Evolutionary conservation across 768 basidiomycete genomes (phyloP).

Genomic region (Hirschioporus abietinus): DNA sequence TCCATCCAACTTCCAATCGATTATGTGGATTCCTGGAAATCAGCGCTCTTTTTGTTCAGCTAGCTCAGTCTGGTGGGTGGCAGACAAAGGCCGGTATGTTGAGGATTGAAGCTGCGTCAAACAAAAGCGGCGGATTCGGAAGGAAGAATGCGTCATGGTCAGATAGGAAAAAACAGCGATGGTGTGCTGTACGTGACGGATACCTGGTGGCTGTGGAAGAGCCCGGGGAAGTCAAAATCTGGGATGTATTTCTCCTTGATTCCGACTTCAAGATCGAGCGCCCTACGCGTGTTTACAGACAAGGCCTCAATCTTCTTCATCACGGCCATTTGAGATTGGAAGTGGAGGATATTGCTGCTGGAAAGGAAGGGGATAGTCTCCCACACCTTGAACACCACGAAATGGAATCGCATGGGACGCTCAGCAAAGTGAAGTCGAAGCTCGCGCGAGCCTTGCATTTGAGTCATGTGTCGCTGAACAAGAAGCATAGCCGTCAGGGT

Average conservation of each 20-base stretch:
- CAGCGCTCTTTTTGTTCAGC: conserved; percentile 75
- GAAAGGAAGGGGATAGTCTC: conserved; percentile 8
- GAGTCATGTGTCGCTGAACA: conserved; percentile 9
- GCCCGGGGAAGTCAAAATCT: conserved; percentile 79
- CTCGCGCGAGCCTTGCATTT: conserved; percentile 1
- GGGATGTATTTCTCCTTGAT: conserved; percentile 94
- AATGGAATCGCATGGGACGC: conserved; percentile 9
- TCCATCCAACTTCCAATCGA: conserved; percentile 88
- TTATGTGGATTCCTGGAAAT: conserved; percentile 89
- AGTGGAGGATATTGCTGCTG: conserved; percentile 15
- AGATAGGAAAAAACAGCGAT: conserved; percentile 62
- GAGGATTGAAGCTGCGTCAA: conserved; percentile 47
- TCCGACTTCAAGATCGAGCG: conserved; percentile 83
- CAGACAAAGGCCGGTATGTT: conserved; percentile 93
- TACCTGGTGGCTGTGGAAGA: conserved; percentile 86
- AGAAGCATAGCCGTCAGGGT: not conserved
- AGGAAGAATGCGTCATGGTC: conserved; percentile 58
- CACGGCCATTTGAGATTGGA: conserved; percentile 23
- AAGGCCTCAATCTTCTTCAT: conserved; percentile 69
- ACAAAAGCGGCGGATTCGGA: conserved; percentile 52
- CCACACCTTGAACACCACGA: conserved; percentile 4
- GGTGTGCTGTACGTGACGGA: conserved; percentile 91
- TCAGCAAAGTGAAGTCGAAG: conserved; percentile 14
- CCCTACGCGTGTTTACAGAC: conserved; percentile 86
- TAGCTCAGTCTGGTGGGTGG: conserved; percentile 75